Evolutionary conservation across 2,329 filamentous ascomycete species (phyloP), one percentile per base, ranked within the genome.

Genomic region (Madurella fahalii): DNA sequence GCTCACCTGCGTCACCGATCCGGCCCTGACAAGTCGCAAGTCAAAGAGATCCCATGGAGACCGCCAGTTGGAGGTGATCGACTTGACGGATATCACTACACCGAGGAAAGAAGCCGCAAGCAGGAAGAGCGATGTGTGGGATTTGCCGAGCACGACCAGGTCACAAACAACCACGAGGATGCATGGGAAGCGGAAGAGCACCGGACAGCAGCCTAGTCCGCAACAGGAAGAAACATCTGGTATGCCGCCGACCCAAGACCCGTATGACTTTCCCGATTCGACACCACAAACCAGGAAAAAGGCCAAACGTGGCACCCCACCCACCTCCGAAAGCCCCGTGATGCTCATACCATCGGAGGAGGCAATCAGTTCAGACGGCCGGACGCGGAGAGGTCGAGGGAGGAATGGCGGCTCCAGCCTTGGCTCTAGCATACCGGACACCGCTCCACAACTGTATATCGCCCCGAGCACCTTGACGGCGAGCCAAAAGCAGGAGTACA

Each of bases 401-500:
- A 53, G 37, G 30, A 49, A 53, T 13, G 40, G 12, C 7, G 16
- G 31, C 25, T 39, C 16, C 18, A 50, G 17, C 8, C 4, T 30
- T 2, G 48, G 49, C 9, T 57, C 59, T 20, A 53, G 32, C 51
- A 18, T 60, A 18, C 48, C 53, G 3, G 52, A 56, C 13, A 55
- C 58, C 2, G 50, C 43, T n/a, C 17, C 56, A 1, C 55, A 46
- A 13, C 44, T 66, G n/a, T 65, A 69, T 51, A 63, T 76, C 37
- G 63, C 66, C 25, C 61, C 70, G 0, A 69, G 65, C 5, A 61
- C 64, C 1, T 57, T 74, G 42, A 71, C 71, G 2, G 64, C 69
- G 2, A 70, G 71, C 44, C 71, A 75, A 53, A 71, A 68, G 60
- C 57, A 65, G 52, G 63, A 73, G 43, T 75, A 75, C 47, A 58